phyloP scores from a whole-genome alignment of 139 green algal genomes.

The Monoraphidium neglectum region DNA sequence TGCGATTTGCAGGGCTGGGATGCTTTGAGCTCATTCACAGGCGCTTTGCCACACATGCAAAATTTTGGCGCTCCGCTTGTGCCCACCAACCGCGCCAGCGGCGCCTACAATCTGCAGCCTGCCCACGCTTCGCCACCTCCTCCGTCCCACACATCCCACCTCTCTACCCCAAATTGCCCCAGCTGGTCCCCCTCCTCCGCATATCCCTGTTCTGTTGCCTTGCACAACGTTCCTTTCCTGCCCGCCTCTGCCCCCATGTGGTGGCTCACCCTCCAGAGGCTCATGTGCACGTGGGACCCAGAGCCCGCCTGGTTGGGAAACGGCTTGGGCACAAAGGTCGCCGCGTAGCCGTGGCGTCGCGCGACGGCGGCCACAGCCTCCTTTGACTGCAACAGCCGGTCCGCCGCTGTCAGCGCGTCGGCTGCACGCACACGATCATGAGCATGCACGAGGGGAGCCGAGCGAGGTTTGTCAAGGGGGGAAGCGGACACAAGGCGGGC shows the following conservation, averaged over 20 bases:
- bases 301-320: slow-evolving; percentile 34
- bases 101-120: no score
- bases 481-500: background rate
- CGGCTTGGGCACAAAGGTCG: slow-evolving; percentile 62
- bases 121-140: no score
- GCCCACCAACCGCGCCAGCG: no score
- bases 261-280: slow-evolving; percentile 45
- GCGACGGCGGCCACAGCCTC: slow-evolving; percentile 49
- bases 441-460: no score
- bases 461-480: background rate
- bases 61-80: no score
- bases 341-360: slow-evolving; percentile 35
- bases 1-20: no score
- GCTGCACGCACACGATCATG: no score
- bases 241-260: background rate
- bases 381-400: slow-evolving; percentile 55
- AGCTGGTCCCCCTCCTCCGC: background rate
- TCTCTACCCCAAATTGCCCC: no score
- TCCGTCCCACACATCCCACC: no score
- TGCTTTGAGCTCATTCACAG: no score
- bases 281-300: slow-evolving; percentile 66
- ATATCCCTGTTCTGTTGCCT: background rate
- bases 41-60: no score
- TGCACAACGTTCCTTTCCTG: background rate
- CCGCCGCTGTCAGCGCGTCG: slow-evolving; percentile 38